These are phyloP conservation scores for Paspalum vaginatum DNA, from an alignment of 176 grass and related monocot species.

Conservation along the genomic window DNA sequence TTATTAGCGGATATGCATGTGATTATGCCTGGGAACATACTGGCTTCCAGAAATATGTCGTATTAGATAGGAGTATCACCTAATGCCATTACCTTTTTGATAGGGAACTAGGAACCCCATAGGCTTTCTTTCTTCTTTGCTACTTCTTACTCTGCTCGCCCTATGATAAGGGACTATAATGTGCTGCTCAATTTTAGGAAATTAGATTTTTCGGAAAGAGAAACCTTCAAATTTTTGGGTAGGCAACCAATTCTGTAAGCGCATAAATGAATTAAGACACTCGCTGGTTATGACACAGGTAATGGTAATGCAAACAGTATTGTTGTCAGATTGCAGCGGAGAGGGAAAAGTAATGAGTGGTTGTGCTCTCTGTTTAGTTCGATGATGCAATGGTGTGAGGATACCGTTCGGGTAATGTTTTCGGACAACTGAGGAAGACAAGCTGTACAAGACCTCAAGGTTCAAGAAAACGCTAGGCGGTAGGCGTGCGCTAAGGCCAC, in stretches of 20 bases:
- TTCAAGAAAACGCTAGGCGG: too few species aligned
- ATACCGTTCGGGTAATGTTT: too few species aligned
- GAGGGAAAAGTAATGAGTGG: too few species aligned
- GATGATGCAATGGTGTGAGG: too few species aligned
- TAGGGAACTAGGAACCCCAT: not conserved
- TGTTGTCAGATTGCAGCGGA: too few species aligned
- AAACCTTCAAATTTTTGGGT: not conserved
- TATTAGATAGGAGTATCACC: not conserved
- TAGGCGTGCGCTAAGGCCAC: too few species aligned
- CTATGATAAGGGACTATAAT: too few species aligned
- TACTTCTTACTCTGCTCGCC: not conserved
- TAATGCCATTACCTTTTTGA: not conserved
- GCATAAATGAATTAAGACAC: not conserved
- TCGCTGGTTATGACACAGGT: too few species aligned
- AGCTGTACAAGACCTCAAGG: too few species aligned
- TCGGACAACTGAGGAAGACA: too few species aligned
- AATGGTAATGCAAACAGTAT: too few species aligned
- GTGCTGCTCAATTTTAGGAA: conserved; percentile 6
- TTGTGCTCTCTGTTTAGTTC: too few species aligned
- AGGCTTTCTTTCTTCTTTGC: not conserved
- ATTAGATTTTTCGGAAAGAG: not conserved
- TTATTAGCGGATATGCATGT: not conserved
- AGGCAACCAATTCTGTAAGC: not conserved
- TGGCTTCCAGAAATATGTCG: not conserved
- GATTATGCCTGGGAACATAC: not conserved